Evolutionary conservation across 441 rosid species (phyloP), one percentile per base, ranked within the genome.

Genomic region (Croton setiger): DNA sequence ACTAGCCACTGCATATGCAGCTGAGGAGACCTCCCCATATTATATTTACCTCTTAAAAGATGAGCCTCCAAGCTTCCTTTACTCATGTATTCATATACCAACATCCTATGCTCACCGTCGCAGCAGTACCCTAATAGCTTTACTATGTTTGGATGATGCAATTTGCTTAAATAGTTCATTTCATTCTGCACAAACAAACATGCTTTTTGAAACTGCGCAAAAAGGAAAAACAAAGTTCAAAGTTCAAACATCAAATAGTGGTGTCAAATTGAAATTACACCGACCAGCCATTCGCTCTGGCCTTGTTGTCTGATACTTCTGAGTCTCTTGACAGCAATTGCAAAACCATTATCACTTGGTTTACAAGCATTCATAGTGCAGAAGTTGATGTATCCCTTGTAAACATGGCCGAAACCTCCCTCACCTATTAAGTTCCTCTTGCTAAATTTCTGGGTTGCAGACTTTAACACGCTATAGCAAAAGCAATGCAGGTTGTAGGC

Each of bases 361-460:
- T 66, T 79, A 58, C 75, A 73, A 0, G 72, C 66, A 2, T 41
- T 14, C 74, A 73, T 68, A 15, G 62, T 71, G 39, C 70, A 15
- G 35, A 36, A 47, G 66, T 78, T 69, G 53, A 82, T 71, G 52
- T 70, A 77, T 12, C 83, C 86, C 52, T 62, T 65, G 55, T 70
- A 79, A 18, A 82, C 75, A 52, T 71, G 78, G 11, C 83, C 83
- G 3, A 75, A 79, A 47, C 83, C 83, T 7, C 80, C 81, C 60
- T 75, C 69, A 2, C 82, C 83, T 0, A 82, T 62, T 18, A 76
- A 53, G 45, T 79, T 79, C 21, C 67, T 54, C 7, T 56, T 45
- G 8, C 74, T 74, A 75, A 82, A 79, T 64, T 75, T 70, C 23
- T 53, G 47, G 43, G 85, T 76, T 57, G 85, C 78, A 12, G 68